Percentiles rank a stretch among this genome's conserved stretches.
These are phyloP conservation scores for Vaccinium myrtillus DNA, from an alignment of 148 eudicot genomes.

Conservation along the genomic window DNA sequence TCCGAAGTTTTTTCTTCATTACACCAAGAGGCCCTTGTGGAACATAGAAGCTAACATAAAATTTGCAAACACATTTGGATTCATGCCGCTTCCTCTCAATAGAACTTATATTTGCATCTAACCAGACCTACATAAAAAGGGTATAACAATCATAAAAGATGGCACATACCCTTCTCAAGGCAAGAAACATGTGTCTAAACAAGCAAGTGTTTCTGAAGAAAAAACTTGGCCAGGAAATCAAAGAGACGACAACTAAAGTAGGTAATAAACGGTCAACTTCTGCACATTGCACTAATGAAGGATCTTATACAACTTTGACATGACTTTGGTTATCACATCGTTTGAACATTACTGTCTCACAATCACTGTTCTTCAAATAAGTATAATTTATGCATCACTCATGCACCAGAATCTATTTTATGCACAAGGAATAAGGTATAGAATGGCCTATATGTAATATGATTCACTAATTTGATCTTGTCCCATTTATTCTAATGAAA, in stretches of 20 bases:
- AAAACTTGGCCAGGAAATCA: not conserved
- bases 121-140: conserved; percentile 55
- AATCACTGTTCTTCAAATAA: not conserved
- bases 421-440: not conserved
- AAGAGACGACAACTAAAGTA: not conserved
- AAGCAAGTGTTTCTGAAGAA: not conserved
- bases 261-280: not conserved
- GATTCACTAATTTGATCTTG: too few species aligned
- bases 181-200: not conserved
- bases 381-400: not conserved
- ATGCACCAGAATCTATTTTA: not conserved
- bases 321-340: not conserved
- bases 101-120: conserved; percentile 76
- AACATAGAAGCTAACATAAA: conserved; percentile 53
- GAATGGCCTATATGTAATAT: not conserved
- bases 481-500: too few species aligned
- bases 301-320: not conserved
- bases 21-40: conserved; percentile 47
- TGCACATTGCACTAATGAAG: not conserved
- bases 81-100: conserved; percentile 81
- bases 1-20: conserved; percentile 40
- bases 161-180: not conserved
- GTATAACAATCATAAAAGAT: conserved; percentile 9
- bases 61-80: conserved; percentile 56
- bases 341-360: not conserved